These are phyloP conservation scores for Pythium coloratum DNA, from an alignment of 352 stramenopile species.

Conservation along the genomic window DNA sequence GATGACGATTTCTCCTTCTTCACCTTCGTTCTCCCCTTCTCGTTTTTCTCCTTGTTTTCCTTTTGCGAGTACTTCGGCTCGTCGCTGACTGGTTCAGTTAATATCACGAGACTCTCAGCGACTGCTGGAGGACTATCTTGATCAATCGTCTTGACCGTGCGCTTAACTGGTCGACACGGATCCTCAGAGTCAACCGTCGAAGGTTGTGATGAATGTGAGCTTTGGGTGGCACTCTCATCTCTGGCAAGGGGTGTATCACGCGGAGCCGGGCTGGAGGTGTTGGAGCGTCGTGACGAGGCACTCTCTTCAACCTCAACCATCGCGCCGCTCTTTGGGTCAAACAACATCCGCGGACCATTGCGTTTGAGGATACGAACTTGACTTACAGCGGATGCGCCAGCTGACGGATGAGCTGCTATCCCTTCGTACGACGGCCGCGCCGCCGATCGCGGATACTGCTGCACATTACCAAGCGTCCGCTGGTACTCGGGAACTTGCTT, in stretches of 20 bases:
- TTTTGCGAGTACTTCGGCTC: no score
- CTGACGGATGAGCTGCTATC: background rate
- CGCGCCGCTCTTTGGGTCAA: conserved; percentile 62
- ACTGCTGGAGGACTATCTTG: no score
- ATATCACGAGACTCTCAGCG: no score
- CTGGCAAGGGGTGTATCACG: background rate
- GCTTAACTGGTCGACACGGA: no score
- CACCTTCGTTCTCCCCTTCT: no score
- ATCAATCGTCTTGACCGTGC: no score
- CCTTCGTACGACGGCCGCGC: background rate
- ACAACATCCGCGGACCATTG: conserved; percentile 59
- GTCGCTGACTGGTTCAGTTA: no score
- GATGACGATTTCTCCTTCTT: no score
- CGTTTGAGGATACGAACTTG: conserved; percentile 60
- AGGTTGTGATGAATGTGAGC: no score
- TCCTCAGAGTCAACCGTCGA: no score
- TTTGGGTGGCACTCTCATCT: background rate
- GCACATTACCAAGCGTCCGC: background rate
- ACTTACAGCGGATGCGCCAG: background rate
- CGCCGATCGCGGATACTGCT: background rate
- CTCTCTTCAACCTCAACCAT: conserved; percentile 48
- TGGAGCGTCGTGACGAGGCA: conserved; percentile 3
- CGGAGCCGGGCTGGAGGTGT: background rate
- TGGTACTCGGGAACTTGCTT: background rate
- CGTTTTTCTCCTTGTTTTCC: no score